Conservation (phyloP, 257 asterid species). For the Handroanthus guayacan region DNA sequence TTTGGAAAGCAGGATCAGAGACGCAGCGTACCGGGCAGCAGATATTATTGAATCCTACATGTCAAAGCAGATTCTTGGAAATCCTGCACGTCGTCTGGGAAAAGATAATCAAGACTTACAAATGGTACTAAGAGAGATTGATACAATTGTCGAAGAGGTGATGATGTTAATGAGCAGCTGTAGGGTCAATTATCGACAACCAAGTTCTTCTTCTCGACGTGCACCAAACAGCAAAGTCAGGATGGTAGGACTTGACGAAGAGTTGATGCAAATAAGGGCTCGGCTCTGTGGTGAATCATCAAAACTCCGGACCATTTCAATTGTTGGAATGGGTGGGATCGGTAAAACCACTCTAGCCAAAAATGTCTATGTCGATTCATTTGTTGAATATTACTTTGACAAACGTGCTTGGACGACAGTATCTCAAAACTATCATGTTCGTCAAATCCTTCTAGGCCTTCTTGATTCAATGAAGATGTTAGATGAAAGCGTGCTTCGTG, state of each 20-base stretch:
- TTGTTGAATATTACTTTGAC: background rate
- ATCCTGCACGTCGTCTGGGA: background rate
- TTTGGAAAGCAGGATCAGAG: background rate
- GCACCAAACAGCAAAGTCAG: background rate
- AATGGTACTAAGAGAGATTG: background rate
- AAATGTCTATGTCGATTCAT: background rate
- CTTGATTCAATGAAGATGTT: background rate
- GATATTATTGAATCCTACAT: background rate
- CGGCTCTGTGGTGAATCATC: background rate
- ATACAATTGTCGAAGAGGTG: background rate
- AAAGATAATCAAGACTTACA: background rate
- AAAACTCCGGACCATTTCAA: background rate
- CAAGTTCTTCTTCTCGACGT: background rate
- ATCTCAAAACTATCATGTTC: background rate
- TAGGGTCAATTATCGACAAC: background rate
- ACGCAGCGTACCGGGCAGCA: background rate
- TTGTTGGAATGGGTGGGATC: slow-evolving; percentile 23
- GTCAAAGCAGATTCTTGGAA: background rate
- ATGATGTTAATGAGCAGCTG: background rate
- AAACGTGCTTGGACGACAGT: slow-evolving; percentile 6
- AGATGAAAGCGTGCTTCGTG: background rate
- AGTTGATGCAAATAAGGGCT: background rate
- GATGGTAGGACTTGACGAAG: background rate
- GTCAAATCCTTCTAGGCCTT: background rate
- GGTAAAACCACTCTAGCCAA: slow-evolving; percentile 24